Percentiles rank a stretch among this genome's conserved stretches.
These are phyloP conservation scores for Sphagnurus paluster DNA, from an alignment of 1,284 basidiomycete genomes.

Conservation along the genomic window DNA sequence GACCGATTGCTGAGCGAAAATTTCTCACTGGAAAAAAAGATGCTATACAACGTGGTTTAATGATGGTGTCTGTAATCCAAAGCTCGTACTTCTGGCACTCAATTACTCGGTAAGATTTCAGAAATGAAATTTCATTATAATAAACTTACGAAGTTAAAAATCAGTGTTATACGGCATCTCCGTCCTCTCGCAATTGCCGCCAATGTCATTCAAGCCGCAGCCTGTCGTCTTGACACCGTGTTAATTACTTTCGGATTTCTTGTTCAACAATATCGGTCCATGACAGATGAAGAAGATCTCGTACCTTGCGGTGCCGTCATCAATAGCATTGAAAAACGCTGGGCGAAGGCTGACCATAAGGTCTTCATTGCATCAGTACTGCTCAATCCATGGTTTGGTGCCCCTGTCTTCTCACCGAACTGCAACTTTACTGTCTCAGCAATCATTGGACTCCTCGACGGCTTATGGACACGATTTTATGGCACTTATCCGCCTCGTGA, in stretches of 20 bases:
- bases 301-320: slow-evolving; percentile 22
- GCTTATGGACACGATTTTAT: too few relatives aligned
- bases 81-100: not conserved
- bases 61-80: not conserved
- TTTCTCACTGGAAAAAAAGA: not conserved
- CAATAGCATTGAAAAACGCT: slow-evolving; percentile 37
- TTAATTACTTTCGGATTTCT: not conserved
- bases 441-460: too few relatives aligned
- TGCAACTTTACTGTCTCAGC: slow-evolving; percentile 24
- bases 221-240: slow-evolving; percentile 36
- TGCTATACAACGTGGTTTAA: not conserved
- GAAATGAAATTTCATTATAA: not conserved
- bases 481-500: too few relatives aligned
- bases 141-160: not conserved
- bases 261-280: not conserved
- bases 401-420: not conserved
- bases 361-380: slow-evolving; percentile 40
- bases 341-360: slow-evolving; percentile 43
- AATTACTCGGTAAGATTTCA: not conserved
- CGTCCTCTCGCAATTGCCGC: slow-evolving; percentile 40
- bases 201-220: slow-evolving; percentile 35
- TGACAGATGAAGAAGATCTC: not conserved
- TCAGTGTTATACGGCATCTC: slow-evolving; percentile 23
- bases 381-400: slow-evolving; percentile 35
- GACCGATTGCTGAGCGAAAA: not conserved